A percentile compares a stretch with the other conserved stretches of the same genome.
Evolutionary conservation across 305 asterid genomes (phyloP).

Genomic region (Fraxinus nigra): DNA sequence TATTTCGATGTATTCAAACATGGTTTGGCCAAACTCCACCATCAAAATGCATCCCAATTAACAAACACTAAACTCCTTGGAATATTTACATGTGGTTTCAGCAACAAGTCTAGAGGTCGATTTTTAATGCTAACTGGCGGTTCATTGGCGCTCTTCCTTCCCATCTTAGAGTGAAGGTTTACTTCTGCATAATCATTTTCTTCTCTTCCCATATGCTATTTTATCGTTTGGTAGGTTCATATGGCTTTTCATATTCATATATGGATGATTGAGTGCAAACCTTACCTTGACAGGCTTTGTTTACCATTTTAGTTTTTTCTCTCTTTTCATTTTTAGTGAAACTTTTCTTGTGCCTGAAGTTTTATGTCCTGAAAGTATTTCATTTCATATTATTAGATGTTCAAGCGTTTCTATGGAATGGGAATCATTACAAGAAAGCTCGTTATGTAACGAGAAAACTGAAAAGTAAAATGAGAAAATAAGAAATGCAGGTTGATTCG

Average conservation of each 20-base stretch:
- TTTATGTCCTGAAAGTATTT: not conserved
- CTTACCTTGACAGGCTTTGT: not conserved
- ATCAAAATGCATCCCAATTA: conserved; percentile 63
- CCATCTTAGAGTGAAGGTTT: not conserved
- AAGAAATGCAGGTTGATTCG: not conserved
- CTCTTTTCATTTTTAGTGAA: not conserved
- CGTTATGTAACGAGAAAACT: not conserved
- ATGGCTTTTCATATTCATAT: not conserved
- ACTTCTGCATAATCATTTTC: not conserved
- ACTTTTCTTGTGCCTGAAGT: not conserved
- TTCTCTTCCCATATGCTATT: not conserved
- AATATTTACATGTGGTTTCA: not conserved
- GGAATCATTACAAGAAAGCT: not conserved
- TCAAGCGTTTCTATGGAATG: not conserved
- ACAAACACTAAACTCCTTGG: not conserved
- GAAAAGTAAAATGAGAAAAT: not conserved
- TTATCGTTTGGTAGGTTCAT: not conserved
- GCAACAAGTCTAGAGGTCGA: conserved; percentile 9
- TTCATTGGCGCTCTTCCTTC: not conserved
- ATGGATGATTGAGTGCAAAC: not conserved
- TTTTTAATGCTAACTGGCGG: conserved; percentile 22
- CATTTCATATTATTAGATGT: not conserved
- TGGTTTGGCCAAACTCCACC: conserved; percentile 67
- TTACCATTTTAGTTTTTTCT: not conserved
- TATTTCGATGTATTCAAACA: conserved; percentile 53